A percentile compares a stretch with the other conserved stretches of the same genome.
Conservation (phyloP, 2,329 filamentous ascomycete species). For the Scedosporium minutisporum region DNA sequence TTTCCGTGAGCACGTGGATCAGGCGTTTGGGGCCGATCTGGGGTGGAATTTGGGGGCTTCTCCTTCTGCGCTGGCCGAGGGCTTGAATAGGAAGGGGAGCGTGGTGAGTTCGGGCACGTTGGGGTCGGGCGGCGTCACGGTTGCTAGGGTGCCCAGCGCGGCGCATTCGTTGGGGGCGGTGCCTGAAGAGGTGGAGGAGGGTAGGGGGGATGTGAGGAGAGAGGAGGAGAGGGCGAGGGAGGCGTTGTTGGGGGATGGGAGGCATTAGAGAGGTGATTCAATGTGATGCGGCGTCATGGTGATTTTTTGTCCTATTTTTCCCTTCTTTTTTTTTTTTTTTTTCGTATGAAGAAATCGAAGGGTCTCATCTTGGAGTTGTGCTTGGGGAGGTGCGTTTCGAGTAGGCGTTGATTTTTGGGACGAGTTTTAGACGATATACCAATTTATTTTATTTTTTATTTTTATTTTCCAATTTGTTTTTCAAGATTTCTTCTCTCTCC, state of each 20-base stretch:
- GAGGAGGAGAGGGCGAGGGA: not conserved
- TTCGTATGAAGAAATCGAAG: not conserved
- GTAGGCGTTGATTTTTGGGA: not conserved
- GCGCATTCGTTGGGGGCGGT: constrained; percentile 8
- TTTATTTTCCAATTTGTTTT: not conserved
- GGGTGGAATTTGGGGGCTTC: constrained; percentile 13
- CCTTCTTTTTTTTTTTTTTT: not conserved
- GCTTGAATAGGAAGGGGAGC: not conserved
- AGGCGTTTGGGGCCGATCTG: constrained; percentile 22
- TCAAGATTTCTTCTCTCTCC: not conserved
- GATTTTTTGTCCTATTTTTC: not conserved
- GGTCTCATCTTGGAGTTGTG: no score
- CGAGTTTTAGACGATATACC: not conserved
- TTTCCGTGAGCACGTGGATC: constrained; percentile 17
- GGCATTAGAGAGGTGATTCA: not conserved
- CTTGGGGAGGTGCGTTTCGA: no score
- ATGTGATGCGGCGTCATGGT: not conserved
- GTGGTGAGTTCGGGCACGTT: not conserved
- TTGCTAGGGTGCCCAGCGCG: not conserved
- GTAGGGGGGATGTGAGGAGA: not conserved
- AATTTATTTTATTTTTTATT: not conserved
- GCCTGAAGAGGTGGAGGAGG: constrained; percentile 7
- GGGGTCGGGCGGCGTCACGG: not conserved
- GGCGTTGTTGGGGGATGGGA: not conserved
- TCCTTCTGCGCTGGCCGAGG: not conserved